Percentiles rank a stretch among this genome's conserved stretches.
Evolutionary conservation across 441 rosid genomes (phyloP).

Genomic region (Raphanus hybrid): DNA sequence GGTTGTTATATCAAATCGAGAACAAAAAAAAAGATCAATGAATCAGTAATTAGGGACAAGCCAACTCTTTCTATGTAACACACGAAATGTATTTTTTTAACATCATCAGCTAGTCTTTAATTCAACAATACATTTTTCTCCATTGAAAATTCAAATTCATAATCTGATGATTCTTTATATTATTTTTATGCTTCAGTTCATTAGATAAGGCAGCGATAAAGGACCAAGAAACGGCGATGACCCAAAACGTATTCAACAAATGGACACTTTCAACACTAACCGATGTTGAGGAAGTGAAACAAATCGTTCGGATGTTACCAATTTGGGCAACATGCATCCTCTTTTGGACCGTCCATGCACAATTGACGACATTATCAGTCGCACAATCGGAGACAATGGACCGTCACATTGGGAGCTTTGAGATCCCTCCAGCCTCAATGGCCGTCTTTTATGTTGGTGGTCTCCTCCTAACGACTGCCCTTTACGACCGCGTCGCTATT

Average conservation of each 20-base stretch:
- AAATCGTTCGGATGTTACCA: constrained; percentile 84
- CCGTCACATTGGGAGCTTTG: constrained; percentile 78
- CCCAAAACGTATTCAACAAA: constrained; percentile 45
- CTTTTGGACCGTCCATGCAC: constrained; percentile 94
- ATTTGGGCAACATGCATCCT: constrained; percentile 90
- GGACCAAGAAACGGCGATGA: constrained; percentile 43
- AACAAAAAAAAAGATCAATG: no score
- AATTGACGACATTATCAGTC: constrained; percentile 89
- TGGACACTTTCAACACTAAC: constrained; percentile 82
- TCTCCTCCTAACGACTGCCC: constrained; percentile 78
- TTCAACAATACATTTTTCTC: background rate
- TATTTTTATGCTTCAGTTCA: constrained; percentile 56
- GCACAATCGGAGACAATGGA: constrained; percentile 92
- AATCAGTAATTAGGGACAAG: no score
- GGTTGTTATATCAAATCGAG: background rate
- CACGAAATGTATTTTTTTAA: background rate
- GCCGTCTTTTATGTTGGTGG: constrained; percentile 80
- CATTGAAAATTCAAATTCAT: background rate
- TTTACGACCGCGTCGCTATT: constrained; percentile 67
- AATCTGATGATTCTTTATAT: background rate
- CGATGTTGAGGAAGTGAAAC: constrained; percentile 90
- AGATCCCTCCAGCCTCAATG: constrained; percentile 76
- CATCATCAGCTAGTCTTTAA: background rate
- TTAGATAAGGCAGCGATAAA: constrained; percentile 82
- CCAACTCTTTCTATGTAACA: no score